Evolutionary conservation across 306 rosid species (phyloP).

Genomic region (Vigna angularis): DNA sequence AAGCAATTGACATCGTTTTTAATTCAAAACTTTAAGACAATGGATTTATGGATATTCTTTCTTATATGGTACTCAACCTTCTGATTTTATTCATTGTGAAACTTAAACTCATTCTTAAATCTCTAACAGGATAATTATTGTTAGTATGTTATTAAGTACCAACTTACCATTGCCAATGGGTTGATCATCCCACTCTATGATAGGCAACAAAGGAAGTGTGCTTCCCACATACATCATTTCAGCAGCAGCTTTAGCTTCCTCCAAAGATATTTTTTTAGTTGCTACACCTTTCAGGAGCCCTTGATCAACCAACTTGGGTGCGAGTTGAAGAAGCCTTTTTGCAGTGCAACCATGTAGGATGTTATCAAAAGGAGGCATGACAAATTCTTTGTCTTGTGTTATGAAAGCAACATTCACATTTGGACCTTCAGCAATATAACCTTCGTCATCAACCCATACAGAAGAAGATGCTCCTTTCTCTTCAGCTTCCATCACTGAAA

Average conservation of each 20-base stretch:
- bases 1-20: too few relatives aligned
- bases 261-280: conserved; percentile 54
- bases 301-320: conserved; percentile 71
- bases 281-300: conserved; percentile 64
- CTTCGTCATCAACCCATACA: conserved; percentile 87
- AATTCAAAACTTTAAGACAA: too few relatives aligned
- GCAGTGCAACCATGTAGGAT: conserved; percentile 81
- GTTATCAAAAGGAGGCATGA: conserved; percentile 76
- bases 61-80: too few relatives aligned
- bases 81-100: too few relatives aligned
- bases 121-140: too few relatives aligned
- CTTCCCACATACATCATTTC: conserved; percentile 98
- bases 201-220: conserved; percentile 89
- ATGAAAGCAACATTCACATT: conserved; percentile 91
- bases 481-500: conserved; percentile 82
- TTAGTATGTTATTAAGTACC: too few relatives aligned
- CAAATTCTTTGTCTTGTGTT: conserved; percentile 78
- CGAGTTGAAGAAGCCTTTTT: conserved; percentile 74
- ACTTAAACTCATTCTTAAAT: too few relatives aligned
- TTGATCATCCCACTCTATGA: conserved; percentile 77
- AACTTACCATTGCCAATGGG: conserved; percentile 81
- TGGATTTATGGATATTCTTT: too few relatives aligned
- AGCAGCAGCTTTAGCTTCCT: conserved; percentile 70
- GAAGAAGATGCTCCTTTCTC: conserved; percentile 82
- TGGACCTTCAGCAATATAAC: conserved; percentile 94